Evolutionary conservation across 805 yeast species (phyloP).

Genomic region (Komagataella pseudopastoris): DNA sequence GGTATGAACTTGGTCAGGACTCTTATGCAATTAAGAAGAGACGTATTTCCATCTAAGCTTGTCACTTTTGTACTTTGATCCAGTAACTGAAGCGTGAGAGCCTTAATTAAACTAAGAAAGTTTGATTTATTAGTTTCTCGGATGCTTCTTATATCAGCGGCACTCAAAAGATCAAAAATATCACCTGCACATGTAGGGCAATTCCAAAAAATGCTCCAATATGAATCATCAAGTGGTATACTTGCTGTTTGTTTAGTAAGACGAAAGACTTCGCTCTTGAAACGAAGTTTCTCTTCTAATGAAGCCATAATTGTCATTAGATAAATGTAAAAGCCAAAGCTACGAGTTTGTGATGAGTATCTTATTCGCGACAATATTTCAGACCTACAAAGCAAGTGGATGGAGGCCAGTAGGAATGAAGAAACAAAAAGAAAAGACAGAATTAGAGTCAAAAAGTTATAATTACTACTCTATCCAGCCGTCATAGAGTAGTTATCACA

Average conservation of each 20-base stretch:
- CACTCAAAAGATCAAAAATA: conserved; percentile 40
- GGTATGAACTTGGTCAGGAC: conserved; percentile 57
- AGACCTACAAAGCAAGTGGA: neutral
- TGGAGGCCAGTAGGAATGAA: neutral
- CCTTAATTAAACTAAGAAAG: conserved; percentile 37
- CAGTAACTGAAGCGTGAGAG: conserved; percentile 20
- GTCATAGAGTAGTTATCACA: neutral
- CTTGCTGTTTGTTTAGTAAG: conserved; percentile 33
- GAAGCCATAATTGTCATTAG: conserved; percentile 40
- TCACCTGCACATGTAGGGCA: conserved; percentile 41
- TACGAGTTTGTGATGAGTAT: neutral
- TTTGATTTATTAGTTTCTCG: conserved; percentile 45
- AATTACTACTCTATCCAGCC: no score
- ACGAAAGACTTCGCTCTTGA: conserved; percentile 46
- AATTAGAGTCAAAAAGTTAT: no score
- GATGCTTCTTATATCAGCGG: conserved; percentile 43
- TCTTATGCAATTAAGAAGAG: conserved; percentile 44
- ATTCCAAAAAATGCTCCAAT: conserved; percentile 34
- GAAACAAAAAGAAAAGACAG: neutral
- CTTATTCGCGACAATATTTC: neutral
- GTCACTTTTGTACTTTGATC: conserved; percentile 13
- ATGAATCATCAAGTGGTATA: conserved; percentile 20
- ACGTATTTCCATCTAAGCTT: conserved; percentile 12
- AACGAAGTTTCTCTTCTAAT: conserved; percentile 51
- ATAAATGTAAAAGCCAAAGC: neutral